Evolutionary conservation across 805 yeast species (phyloP), one percentile per base, ranked within the genome.

Genomic region (Hanseniaspora valbyensis): DNA sequence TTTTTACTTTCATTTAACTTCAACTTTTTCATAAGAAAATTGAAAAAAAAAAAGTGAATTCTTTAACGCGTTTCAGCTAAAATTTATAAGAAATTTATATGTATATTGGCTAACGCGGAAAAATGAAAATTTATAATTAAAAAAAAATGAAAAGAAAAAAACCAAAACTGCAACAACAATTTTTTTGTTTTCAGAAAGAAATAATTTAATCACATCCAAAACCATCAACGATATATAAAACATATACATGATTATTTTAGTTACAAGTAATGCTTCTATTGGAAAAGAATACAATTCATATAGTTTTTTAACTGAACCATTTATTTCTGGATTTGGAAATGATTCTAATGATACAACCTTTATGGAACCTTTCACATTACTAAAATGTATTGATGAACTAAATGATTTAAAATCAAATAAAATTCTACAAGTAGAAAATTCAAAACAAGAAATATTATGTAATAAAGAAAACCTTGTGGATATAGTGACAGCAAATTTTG

Each of bases 401-500:
- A n/a, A 25, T 10, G 26, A 25, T 4, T 4, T 10, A 8, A 16
- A 16, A 12, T 8, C 6, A 4, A 6, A 25, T 2, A 4, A 32
- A 6, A 8, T 34, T 34, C n/a, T 21, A 34, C 13, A 40, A 40
- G 16, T n/a, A 18, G 13, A 42, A 24, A 14, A 8, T 13, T 14
- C 14, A 21, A 21, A 34, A 19, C 6, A 9, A 32, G 22, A 34
- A 16, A 34, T 34, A 16, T 4, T 38, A n/a, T 38, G 44, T 22
- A 3, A 12, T 12, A 14, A 21, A 22, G 13, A 24, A 6, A 16
- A 19, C 18, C n/a, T 85, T 30, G 59, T 82, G 2, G 76, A 76
- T 7, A 73, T 70, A 58, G 85, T 78, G 13, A 88, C 95, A 0
- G 60, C 64, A 34, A 69, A 78, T 51, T 89, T 95, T 88, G 66